Conservation (phyloP, 2,329 filamentous ascomycete genomes). For the Colletotrichum sp. region DNA sequence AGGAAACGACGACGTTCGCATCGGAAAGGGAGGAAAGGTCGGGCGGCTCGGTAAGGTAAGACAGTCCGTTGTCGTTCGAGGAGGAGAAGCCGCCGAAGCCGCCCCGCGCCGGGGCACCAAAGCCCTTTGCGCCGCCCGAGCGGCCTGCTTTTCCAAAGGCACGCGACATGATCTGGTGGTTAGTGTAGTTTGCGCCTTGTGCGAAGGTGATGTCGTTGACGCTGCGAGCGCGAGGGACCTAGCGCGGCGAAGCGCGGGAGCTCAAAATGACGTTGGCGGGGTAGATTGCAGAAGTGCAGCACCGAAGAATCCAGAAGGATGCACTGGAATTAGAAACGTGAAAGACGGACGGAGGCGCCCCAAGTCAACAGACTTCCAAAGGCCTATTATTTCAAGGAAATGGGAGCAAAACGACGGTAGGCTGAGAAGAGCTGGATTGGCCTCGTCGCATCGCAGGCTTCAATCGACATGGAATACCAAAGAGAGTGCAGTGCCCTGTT, state of each 20-base stretch:
- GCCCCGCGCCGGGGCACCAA: constrained; percentile 1
- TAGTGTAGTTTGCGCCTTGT: not conserved
- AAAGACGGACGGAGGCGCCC: not conserved
- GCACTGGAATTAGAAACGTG: not conserved
- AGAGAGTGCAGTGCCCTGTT: not conserved
- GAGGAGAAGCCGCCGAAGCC: constrained; percentile 48
- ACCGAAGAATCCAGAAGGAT: not conserved
- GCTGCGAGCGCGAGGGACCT: not conserved
- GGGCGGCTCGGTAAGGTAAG: constrained; percentile 86
- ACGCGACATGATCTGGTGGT: constrained; percentile 16
- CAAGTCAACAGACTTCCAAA: not conserved
- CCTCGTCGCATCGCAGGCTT: not conserved
- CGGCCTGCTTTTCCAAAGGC: constrained; percentile 17
- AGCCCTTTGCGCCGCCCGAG: constrained; percentile 15
- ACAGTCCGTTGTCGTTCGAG: constrained; percentile 62
- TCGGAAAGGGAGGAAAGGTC: constrained; percentile 80
- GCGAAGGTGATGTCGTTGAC: not conserved
- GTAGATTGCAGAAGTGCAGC: constrained; percentile 2
- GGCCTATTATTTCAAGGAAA: not conserved
- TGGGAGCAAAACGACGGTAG: not conserved
- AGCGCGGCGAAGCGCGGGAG: not conserved
- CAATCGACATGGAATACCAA: not conserved
- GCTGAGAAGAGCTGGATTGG: not conserved
- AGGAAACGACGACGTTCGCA: constrained; percentile 82
- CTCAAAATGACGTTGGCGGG: constrained; percentile 21